Conservation (phyloP, 139 green algal species). For the Tetradesmus obliquus region DNA sequence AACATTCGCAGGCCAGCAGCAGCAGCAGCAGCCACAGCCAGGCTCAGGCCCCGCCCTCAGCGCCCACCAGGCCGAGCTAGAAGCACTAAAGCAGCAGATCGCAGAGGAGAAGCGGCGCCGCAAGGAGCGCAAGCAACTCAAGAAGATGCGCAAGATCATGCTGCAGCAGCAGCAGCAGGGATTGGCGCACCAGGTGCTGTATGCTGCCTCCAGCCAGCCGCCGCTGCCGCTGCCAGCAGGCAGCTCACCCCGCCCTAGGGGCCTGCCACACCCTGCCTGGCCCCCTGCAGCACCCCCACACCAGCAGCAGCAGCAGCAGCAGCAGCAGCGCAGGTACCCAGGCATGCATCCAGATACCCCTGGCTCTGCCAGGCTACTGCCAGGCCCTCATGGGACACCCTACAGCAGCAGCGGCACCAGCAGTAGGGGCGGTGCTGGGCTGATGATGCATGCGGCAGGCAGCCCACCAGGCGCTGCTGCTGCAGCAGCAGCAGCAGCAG, state of each 20-base stretch:
- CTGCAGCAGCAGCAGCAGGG: background rate
- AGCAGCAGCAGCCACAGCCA: background rate
- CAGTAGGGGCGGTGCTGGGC: background rate
- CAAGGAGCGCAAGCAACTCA: slow-evolving; percentile 11
- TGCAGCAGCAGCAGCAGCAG: slow-evolving; percentile 3
- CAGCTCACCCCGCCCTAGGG: background rate
- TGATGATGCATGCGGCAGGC: background rate
- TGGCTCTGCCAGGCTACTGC: background rate
- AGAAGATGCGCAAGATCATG: slow-evolving; percentile 11
- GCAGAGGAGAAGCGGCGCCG: slow-evolving; percentile 1
- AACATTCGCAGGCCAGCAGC: background rate
- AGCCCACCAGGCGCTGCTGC: background rate
- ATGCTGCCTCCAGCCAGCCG: slow-evolving; percentile 2
- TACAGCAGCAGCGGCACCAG: background rate
- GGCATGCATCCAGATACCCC: background rate
- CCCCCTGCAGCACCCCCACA: background rate
- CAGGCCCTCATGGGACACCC: background rate
- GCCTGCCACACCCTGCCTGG: background rate
- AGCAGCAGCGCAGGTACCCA: background rate
- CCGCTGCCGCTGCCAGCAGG: slow-evolving; percentile 1
- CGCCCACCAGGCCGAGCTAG: background rate
- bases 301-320: background rate
- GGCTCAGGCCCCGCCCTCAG: background rate
- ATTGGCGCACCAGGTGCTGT: slow-evolving; percentile 10
- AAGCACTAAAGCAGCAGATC: slow-evolving; percentile 18